Conservation (phyloP, 257 asterid genomes). For the Solanum lycopersicoides region DNA sequence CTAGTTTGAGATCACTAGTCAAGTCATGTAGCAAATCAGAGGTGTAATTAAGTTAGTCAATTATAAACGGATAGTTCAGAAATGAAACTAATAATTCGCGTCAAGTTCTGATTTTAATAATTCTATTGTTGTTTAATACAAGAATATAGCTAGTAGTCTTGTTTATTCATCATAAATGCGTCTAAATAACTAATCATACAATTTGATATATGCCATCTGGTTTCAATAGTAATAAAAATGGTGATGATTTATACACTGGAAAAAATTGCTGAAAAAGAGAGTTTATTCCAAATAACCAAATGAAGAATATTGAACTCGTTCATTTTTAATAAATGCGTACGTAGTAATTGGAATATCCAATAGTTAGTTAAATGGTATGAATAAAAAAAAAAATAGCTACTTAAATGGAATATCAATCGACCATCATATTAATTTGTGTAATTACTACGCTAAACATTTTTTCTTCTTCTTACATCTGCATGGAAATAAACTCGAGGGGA, state of each 20-base stretch:
- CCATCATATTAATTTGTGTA: background rate
- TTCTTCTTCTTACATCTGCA: background rate
- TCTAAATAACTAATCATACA: background rate
- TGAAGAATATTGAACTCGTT: background rate
- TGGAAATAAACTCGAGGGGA: constrained; percentile 10
- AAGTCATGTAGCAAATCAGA: background rate
- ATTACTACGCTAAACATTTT: background rate
- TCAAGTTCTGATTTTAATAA: no score
- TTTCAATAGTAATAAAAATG: background rate
- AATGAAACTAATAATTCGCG: background rate
- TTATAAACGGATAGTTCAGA: no score
- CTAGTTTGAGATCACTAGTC: background rate
- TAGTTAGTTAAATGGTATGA: background rate
- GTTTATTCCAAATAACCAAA: background rate
- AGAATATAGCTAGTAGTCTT: background rate
- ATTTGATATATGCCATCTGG: background rate
- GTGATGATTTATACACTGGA: background rate
- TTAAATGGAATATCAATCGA: background rate
- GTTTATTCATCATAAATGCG: background rate
- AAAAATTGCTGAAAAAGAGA: background rate
- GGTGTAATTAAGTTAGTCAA: background rate
- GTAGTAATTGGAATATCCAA: background rate
- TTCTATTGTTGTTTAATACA: no score
- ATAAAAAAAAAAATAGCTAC: background rate
- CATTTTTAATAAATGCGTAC: background rate